Percentiles rank a stretch among this genome's conserved stretches.
Conservation (phyloP, 2,329 filamentous ascomycete genomes). For the Cytospora chrysosperma region DNA sequence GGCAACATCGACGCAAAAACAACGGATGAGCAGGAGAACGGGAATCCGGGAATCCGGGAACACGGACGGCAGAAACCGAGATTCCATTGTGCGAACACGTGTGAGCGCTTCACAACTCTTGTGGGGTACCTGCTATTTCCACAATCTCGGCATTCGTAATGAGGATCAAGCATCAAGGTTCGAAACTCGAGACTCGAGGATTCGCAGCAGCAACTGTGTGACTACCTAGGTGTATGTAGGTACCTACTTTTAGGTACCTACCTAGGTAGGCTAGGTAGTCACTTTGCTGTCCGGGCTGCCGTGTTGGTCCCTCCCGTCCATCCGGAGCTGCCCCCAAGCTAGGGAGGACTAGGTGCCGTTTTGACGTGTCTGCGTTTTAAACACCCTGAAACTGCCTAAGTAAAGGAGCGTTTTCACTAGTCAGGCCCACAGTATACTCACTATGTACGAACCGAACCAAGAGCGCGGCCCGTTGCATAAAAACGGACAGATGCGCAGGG, state of each 20-base stretch:
- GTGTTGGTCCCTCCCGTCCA: background rate
- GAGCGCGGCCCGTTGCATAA: background rate
- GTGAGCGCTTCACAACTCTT: background rate
- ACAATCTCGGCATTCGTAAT: conserved; percentile 17
- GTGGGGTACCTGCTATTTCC: conserved; percentile 13
- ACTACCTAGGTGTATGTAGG: too few relatives aligned
- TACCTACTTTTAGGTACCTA: too few relatives aligned
- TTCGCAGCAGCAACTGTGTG: too few relatives aligned
- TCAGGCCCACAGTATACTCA: background rate
- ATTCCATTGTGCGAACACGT: conserved; percentile 3
- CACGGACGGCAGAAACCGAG: conserved; percentile 9
- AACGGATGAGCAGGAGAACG: background rate
- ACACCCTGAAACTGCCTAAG: background rate
- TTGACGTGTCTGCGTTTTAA: background rate
- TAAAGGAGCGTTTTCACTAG: background rate
- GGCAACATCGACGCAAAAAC: background rate
- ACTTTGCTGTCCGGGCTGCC: background rate
- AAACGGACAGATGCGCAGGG: background rate
- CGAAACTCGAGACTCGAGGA: background rate
- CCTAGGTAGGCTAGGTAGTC: background rate
- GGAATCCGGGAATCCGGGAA: too few relatives aligned
- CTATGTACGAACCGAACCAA: background rate
- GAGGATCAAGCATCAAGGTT: background rate
- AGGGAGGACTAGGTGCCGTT: background rate
- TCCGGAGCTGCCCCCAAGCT: background rate